Evolutionary conservation across 768 basidiomycete genomes (phyloP), one percentile per base, ranked within the genome.

Genomic region (Sarcodon sp.): DNA sequence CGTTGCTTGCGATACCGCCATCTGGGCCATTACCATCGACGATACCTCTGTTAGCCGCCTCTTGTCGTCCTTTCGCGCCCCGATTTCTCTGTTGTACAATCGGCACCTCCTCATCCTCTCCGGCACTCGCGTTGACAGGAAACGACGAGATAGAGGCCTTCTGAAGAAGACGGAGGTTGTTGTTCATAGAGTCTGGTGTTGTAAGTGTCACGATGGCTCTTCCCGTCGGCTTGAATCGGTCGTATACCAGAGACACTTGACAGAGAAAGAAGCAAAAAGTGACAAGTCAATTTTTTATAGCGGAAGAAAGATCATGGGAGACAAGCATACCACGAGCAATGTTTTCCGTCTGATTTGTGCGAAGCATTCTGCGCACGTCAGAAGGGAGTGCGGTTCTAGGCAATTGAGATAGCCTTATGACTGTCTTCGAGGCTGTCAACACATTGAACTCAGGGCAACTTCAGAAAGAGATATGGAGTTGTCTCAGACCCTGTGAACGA

Each of bases 161-260:
- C 44, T 66, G 54, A 4, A 85, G 69, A 16, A 62, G 63, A 3
- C 59, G 58, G 0, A 79, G 46, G 49, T 69, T 74, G 31, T 61
- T 58, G 12, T 56, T 58, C 7, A 76, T 56, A 52, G 65, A 71
- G 16, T 76, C 66, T 1, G 75, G 61, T 34, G 69, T 64, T 9
- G 69, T 60, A 48, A 87, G 61, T 11, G 76, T 74, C 43, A 89
- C 60, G 53, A 73, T 65, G 6, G 82, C 86, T 16, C 64, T 62
- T 32, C 78, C 75, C 1, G 75, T 77, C 6, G 83, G 80, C 18
- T 64, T 57, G 62, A 84, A 83, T 46, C 71, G 71, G 35, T 68
- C 54, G 55, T 88, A 84, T 46, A 79, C 67, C 31, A 85, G 56
- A 15, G 72, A 66, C 21, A 80, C 84, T 86, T 51, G 9, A 34